Base-by-base conservation (phyloP, 139 green algal species). In the Medakamo hakoo region DNA sequence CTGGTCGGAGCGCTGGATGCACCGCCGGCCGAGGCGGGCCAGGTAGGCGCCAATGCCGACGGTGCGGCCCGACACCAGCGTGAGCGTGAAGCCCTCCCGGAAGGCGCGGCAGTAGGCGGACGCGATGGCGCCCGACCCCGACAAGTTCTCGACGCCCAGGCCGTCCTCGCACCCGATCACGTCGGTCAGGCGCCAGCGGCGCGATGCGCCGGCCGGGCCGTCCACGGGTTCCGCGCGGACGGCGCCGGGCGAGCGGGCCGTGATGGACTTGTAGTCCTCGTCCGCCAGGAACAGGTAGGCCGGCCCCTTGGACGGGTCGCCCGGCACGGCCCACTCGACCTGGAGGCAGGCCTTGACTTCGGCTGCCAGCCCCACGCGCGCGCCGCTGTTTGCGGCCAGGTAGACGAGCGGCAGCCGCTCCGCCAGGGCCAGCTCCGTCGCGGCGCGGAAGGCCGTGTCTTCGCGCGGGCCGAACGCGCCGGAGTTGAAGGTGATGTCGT, bases 11-110 rank as follows among this genome's bases (percentile, higher is more conserved):
- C 89, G 74, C 78, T 99, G 93, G 30, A 99, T 82, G 59, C 85
- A 82, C 52, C 85, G 78, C 27, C 87, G 79, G n/a, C 91, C 92
- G 29, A 99, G 80, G 20, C 93, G 88, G 0, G 87, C 87, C 30
- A 99, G 81, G 80, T 99, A 99, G 19, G 93, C 93, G 30, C 93
- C 93, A 58, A 99, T 99, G 64, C 93, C 93, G 1, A 99, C 93
- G 0, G 84, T 94, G 59, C 92, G 78, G 16, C 93, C 92, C 22
- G 75, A 84, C 24, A 97, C 88, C 31, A 95, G 76, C 1, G 87
- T 95, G 28, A 95, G 68, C 14, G 93, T 98, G 77, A 95, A 96
- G 57, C 90, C 88, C 68, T 97, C 82, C 19, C 72, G 28, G 68
- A 86, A 95, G 3, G 87, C 87, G 4, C 71, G 58, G 1, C 63